Evolutionary conservation across 208 protist species (phyloP).

Genomic region (Acanthamoeba healyi): DNA sequence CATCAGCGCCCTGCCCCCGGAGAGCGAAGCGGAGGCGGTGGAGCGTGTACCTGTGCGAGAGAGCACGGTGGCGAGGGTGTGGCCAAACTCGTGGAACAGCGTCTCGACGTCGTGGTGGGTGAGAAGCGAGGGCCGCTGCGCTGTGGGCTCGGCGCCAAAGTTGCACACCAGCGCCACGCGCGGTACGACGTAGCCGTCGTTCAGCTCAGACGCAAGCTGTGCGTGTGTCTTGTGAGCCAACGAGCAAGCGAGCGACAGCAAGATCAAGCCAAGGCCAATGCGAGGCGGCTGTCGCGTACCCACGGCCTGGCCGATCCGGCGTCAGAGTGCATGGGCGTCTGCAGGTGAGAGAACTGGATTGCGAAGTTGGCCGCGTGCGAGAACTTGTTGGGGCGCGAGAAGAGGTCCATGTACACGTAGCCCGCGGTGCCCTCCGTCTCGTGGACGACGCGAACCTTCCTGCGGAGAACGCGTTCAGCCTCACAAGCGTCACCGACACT

Average conservation of each 20-base stretch:
- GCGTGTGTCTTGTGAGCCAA: background rate
- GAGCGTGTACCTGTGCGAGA: background rate
- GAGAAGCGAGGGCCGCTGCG: slow-evolving; percentile 50
- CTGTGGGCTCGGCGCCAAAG: background rate
- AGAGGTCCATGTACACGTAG: slow-evolving; percentile 65
- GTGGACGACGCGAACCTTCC: slow-evolving; percentile 12
- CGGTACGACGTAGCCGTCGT: background rate
- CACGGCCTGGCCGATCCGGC: background rate
- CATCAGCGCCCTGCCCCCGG: background rate
- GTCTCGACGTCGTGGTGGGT: slow-evolving; percentile 74
- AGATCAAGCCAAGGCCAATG: no score
- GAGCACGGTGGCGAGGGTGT: slow-evolving; percentile 54
- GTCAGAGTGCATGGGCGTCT: background rate
- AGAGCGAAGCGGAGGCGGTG: background rate
- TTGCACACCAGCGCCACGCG: slow-evolving; percentile 41
- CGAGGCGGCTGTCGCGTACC: background rate
- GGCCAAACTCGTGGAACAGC: slow-evolving; percentile 82
- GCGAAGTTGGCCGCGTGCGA: slow-evolving; percentile 51
- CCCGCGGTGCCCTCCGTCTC: slow-evolving; percentile 40
- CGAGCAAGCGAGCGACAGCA: no score
- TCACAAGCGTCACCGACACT: background rate
- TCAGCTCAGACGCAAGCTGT: background rate
- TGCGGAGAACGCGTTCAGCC: background rate
- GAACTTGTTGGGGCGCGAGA: slow-evolving; percentile 52
- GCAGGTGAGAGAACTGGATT: slow-evolving; percentile 52